Base-by-base conservation (phyloP, 176 grass and related monocot species). In the Oryza glumipatula region DNA sequence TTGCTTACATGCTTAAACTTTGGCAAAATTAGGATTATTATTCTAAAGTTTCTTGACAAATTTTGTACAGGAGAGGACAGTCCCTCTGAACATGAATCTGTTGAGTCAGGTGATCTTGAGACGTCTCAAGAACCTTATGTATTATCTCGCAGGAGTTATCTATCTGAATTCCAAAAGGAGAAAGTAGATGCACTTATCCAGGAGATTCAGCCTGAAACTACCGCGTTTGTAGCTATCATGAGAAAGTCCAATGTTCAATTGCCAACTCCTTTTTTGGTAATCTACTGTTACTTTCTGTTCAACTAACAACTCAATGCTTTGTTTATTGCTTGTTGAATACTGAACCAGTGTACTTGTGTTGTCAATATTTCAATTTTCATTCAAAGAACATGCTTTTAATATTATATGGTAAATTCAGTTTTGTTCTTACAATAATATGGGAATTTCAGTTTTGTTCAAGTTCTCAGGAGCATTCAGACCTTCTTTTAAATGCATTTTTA, bases 171-270 rank as follows among this genome's bases (percentile, higher is more conserved):
- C 17, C 69, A 84, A 3, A 9, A 89, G 8, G 7, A 80, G 26
- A 70, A 13, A 80, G 49, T 89, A 70, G 6, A 1, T 39, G 52
- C 24, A 1, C n/a, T 85, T 70, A 48, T 81, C 51, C 63, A 41
- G 26, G 41, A 84, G 32, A 60, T 79, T 30, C 67, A 69, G 68
- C 70, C 82, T 69, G 49, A 65, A 32, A 71, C n/a, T 41, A 4
- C 44, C 11, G 78, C 22, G 9, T 85, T 72, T 69, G 88, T 89
- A 26, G 43, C 72, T 72, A 16, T 81, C 49, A 90, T 89, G 45
- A 82, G 26, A 66, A 82, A 74, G 54, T 14, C 15, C 65, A 65
- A 71, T 85, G 3, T 85, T 49, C 5, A 54, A 19, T 48, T 56
- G 17, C 52, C 52, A 56, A 7, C 48, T 63, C 38, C 17, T 48